Evolutionary conservation across 106 monocot genomes (phyloP).

Genomic region (Platanthera guangdongensis): DNA sequence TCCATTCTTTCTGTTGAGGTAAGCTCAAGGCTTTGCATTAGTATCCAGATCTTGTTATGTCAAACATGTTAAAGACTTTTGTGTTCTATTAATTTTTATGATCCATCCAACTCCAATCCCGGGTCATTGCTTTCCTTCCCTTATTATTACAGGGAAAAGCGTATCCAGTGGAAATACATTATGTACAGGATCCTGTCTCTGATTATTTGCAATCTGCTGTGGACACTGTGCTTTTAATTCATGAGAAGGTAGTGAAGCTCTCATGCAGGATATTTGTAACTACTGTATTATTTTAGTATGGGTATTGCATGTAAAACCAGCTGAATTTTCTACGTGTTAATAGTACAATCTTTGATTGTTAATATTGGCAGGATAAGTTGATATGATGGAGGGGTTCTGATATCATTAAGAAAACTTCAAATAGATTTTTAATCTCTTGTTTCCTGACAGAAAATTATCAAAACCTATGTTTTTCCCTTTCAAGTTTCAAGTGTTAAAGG

Average conservation of each 20-base stretch:
- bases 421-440: background rate
- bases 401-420: background rate
- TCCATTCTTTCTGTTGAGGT: conserved; percentile 97
- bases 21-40: conserved; percentile 13
- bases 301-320: background rate
- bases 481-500: background rate
- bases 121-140: background rate
- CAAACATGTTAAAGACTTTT: background rate
- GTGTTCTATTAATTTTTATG: background rate
- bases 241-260: conserved; percentile 47
- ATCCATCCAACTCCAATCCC: background rate
- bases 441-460: background rate
- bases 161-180: conserved; percentile 76
- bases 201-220: conserved; percentile 85
- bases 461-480: background rate
- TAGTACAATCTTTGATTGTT: background rate
- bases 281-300: background rate
- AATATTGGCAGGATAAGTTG: background rate
- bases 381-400: background rate
- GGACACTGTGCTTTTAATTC: conserved; percentile 71
- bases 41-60: background rate
- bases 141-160: conserved; percentile 63
- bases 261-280: background rate
- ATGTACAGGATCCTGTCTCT: conserved; percentile 78
- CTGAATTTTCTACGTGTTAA: background rate